These are phyloP conservation scores for Rubia peregrina DNA, from an alignment of 305 asterid genomes.

Conservation along the genomic window DNA sequence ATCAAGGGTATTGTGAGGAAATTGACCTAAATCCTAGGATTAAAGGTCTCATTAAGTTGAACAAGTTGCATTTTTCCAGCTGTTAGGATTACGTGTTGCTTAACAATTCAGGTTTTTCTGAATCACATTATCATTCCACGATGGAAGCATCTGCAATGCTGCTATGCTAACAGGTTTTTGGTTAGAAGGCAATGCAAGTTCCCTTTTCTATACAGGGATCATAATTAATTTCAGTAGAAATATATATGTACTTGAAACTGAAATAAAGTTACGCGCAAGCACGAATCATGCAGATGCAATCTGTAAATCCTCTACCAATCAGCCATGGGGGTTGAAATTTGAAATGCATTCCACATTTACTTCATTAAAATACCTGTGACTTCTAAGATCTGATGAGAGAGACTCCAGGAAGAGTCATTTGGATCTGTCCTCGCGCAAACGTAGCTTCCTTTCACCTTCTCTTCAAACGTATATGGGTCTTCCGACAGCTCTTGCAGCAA, in stretches of 20 bases:
- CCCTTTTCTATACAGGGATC: not conserved
- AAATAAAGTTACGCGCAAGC: not conserved
- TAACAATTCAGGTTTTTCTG: too few species aligned
- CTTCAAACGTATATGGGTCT: slow-evolving; percentile 49
- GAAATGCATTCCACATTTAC: not conserved
- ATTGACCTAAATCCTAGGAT: too few species aligned
- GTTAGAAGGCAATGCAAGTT: not conserved
- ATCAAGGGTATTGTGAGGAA: too few species aligned
- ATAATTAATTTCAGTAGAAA: not conserved
- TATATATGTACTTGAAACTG: not conserved
- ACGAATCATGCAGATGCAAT: not conserved
- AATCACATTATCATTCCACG: too few species aligned
- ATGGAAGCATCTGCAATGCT: too few species aligned
- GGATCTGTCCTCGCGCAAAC: slow-evolving; percentile 53
- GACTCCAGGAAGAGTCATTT: slow-evolving; percentile 31
- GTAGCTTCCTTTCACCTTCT: slow-evolving; percentile 66
- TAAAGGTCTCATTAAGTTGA: too few species aligned
- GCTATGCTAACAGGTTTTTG: too few species aligned
- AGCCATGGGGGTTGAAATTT: not conserved
- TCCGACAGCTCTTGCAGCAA: slow-evolving; percentile 46
- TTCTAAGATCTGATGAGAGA: slow-evolving; percentile 57
- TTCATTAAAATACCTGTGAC: slow-evolving; percentile 55
- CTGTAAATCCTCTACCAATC: not conserved
- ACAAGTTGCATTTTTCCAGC: too few species aligned
- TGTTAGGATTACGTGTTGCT: too few species aligned